Conservation (phyloP, 1,284 basidiomycete species). For the Trichosporon faecale region DNA sequence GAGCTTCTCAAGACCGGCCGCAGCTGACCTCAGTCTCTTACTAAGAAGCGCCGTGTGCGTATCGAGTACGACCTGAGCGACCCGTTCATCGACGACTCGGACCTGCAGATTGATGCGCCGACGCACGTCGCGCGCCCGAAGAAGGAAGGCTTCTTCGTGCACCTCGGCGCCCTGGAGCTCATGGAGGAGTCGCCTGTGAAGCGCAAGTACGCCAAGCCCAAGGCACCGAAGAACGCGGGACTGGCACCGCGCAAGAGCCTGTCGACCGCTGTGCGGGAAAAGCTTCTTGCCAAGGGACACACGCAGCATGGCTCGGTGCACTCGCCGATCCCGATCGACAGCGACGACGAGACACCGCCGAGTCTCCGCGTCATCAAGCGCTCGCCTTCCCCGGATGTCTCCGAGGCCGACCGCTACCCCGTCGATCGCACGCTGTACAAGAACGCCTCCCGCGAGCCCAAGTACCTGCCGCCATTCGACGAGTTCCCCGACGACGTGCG, state of each 20-base stretch:
- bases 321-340: constrained; percentile 23
- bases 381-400: constrained; percentile 16
- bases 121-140: constrained; percentile 90
- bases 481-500: constrained; percentile 34
- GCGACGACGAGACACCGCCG: constrained; percentile 22
- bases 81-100: constrained; percentile 96
- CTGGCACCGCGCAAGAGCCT: constrained; percentile 21
- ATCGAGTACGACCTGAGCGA: constrained; percentile 83
- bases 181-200: constrained; percentile 39
- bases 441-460: constrained; percentile 32
- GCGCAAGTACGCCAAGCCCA: constrained; percentile 17
- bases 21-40: constrained; percentile 7
- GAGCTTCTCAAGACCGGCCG: not conserved
- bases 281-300: not conserved
- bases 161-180: constrained; percentile 77
- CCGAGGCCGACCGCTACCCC: not conserved
- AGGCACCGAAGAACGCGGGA: constrained; percentile 22
- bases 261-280: constrained; percentile 17
- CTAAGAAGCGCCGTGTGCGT: constrained; percentile 56
- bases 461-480: constrained; percentile 37
- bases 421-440: constrained; percentile 36
- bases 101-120: constrained; percentile 82
- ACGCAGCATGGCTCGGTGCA: constrained; percentile 3
- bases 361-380: constrained; percentile 10
- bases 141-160: constrained; percentile 91